Percentiles rank a stretch among this genome's conserved stretches.
These are phyloP conservation scores for Taphrina flavorubra DNA, from an alignment of 1,139 yeast species.

Conservation along the genomic window DNA sequence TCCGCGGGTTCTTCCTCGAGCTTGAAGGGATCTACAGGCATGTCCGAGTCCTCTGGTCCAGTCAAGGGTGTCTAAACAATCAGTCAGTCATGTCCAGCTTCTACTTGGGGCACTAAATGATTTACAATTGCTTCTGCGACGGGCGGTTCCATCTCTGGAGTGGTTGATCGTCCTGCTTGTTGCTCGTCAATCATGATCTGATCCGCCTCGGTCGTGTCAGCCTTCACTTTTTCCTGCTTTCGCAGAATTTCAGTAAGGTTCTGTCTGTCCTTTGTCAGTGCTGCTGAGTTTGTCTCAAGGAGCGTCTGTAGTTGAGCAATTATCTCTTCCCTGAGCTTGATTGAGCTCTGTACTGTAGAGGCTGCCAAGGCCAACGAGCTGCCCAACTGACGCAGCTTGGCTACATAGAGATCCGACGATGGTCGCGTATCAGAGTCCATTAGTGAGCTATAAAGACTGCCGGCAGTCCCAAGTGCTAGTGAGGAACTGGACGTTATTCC, in stretches of 20 bases:
- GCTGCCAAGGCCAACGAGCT: conserved; percentile 6
- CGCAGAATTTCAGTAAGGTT: conserved; percentile 1
- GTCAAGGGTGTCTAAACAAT: conserved; percentile 8
- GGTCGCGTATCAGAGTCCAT: conserved; percentile 7
- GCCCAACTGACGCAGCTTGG: conserved; percentile 13
- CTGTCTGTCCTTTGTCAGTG: background rate
- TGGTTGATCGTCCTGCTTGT: conserved; percentile 16
- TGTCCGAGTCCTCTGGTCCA: conserved; percentile 5
- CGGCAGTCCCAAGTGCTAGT: conserved; percentile 21
- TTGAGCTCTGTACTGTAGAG: background rate
- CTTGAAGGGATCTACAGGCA: conserved; percentile 7
- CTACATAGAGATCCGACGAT: conserved; percentile 12
- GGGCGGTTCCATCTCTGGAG: conserved; percentile 39
- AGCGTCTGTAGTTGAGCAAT: conserved; percentile 7
- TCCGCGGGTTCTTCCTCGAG: conserved; percentile 8
- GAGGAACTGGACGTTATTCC: conserved; percentile 26
- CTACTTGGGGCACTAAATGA: background rate
- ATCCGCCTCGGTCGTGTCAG: background rate
- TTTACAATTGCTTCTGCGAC: conserved; percentile 29
- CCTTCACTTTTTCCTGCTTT: conserved; percentile 20
- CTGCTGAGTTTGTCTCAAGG: background rate
- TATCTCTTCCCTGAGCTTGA: conserved; percentile 12
- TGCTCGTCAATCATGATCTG: conserved; percentile 1
- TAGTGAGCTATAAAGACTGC: conserved; percentile 9
- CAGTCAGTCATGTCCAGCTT: background rate